Conservation (phyloP, 768 basidiomycete genomes). For the Serpula lacrymans region DNA sequence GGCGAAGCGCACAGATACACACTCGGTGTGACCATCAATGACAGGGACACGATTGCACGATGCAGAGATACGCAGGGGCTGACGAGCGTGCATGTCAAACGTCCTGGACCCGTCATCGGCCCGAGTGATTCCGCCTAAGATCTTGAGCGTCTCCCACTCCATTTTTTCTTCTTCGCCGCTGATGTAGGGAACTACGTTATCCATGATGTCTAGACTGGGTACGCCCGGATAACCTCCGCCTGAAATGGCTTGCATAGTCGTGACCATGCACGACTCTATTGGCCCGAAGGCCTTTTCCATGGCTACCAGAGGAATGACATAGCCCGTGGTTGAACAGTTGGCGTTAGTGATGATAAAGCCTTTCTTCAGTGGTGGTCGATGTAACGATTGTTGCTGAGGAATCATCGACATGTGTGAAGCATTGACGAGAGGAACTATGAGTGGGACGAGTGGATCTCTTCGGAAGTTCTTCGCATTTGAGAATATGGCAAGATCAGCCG, state of each 20-base stretch:
- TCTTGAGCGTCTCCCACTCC: slow-evolving; percentile 98
- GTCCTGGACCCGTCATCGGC: slow-evolving; percentile 50
- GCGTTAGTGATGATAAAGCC: slow-evolving; percentile 99
- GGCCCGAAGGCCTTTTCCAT: slow-evolving; percentile 91
- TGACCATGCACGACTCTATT: slow-evolving; percentile 87
- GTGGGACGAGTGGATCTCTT: slow-evolving; percentile 87
- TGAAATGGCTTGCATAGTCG: slow-evolving; percentile 97
- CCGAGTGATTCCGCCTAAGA: slow-evolving; percentile 76
- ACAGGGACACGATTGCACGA: slow-evolving; percentile 95
- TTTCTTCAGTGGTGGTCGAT: slow-evolving; percentile 63
- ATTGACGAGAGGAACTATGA: slow-evolving; percentile 96
- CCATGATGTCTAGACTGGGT: slow-evolving; percentile 83
- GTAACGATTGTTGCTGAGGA: slow-evolving; percentile 71
- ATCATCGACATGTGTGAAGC: slow-evolving; percentile 80
- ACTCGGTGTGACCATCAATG: slow-evolving; percentile 91
- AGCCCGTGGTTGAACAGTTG: slow-evolving; percentile 95
- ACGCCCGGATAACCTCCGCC: slow-evolving; percentile 98
- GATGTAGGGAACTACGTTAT: slow-evolving; percentile 96
- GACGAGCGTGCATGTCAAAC: slow-evolving; percentile 83
- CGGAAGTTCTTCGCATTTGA: slow-evolving; percentile 98
- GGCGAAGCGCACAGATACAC: slow-evolving; percentile 83
- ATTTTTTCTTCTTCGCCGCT: slow-evolving; percentile 95
- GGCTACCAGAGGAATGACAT: slow-evolving; percentile 87
- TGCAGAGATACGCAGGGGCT: slow-evolving; percentile 87
- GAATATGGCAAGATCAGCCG: slow-evolving; percentile 88